phyloP scores from a whole-genome alignment of 176 grass and related monocot species.

The maize (Zea mays) region Zm-B73-REFERENCE-NAM-5.0 NC_050101.1:133712001-133712500 shows the following conservation, averaged over 20 bases:
- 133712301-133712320: constrained; percentile 12
- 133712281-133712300: constrained; percentile 19
- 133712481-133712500: constrained; percentile 8
- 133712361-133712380: constrained; percentile 76
- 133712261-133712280: constrained; percentile 4
- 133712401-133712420: constrained; percentile 57
- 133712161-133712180: background rate
- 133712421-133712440: constrained; percentile 75
- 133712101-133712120: constrained; percentile 19
- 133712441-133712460: constrained; percentile 53
- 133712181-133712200: background rate
- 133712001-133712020: constrained; percentile 23
- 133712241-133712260: background rate
- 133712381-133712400: constrained; percentile 51
- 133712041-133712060: constrained; percentile 26
- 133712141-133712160: background rate
- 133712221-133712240: background rate
- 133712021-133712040: constrained; percentile 16
- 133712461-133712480: constrained; percentile 11
- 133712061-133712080: background rate
- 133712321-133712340: background rate
- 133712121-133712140: background rate
- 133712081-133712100: background rate
- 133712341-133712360: background rate
- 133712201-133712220: constrained; percentile 3